Base-by-base conservation (phyloP, 2,329 filamentous ascomycete species). In the Emydomyces testavorans region DNA sequence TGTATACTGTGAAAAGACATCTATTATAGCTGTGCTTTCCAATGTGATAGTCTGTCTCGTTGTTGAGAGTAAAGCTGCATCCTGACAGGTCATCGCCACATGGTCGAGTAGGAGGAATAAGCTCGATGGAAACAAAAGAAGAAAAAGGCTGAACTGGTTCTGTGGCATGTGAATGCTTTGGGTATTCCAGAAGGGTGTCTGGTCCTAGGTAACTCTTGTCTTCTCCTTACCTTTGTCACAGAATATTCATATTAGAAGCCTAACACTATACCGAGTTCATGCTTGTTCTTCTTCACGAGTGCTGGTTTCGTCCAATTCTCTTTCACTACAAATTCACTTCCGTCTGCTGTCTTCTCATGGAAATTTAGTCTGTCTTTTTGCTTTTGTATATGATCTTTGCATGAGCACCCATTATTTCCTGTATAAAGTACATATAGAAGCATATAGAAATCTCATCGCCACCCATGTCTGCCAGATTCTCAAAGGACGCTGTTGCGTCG, bases 391-490 rank as follows among this genome's bases (percentile, higher is more conserved):
- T 42, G 21, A 23, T 15, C 21, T 44, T 44, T 23, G 11, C 32
- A 18, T 43, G n/a, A n/a, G n/a, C n/a, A n/a, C n/a, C n/a, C n/a
- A n/a, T n/a, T n/a, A 11, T 32, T 18, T 16, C 37, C 18, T 40
- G 38, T 40, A 16, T n/a, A 20, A 26, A n/a, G n/a, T n/a, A n/a
- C n/a, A 40, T 40, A 40, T 16, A 40, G 24, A 28, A 7, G 24
- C 13, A n/a, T 40, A 10, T 28, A 32, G 11, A 42, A 20, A 20
- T 24, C 11, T 10, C 7, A 11, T 31, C 10, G 29, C 29, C 28
- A 23, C 29, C 50, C 60, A 98, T 98, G 92, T 84, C 89, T 43
- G 85, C 92, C 71, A 83, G 78, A 24, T 95, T 94, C 66, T 83
- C 82, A 47, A 75, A 80, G 56, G 77, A 77, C 71, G 89, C 95